Evolutionary conservation across 2,329 filamentous ascomycete species (phyloP), one percentile per base, ranked within the genome.

Genomic region (Corynespora cassiicola): DNA sequence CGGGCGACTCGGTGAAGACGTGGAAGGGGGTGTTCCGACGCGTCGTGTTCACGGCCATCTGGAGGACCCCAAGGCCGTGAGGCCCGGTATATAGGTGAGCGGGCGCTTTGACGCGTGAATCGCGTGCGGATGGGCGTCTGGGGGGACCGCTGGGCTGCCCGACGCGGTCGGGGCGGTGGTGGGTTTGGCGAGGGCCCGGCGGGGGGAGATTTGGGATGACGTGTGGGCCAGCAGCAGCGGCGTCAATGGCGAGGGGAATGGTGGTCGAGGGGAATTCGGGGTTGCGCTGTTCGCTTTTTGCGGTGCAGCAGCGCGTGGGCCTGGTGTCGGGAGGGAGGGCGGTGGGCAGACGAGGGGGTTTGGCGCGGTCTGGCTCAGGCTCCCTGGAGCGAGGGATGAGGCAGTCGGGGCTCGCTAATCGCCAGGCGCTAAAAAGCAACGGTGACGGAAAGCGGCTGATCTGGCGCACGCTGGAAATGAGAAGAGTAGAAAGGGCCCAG

Each of bases 21-120:
- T 28, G 44, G 56, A 27, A 73, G 66, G 42, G 75, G 69, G 66
- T 84, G 80, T 62, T 83, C 56, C 74, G 76, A 75, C 77, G 78
- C 76, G 78, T 79, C 68, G 76, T 72, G 65, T 75, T 71, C 75
- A 78, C 78, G 48, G 58, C 58, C 52, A 54, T 51, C 50, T 54
- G n/a, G n/a, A 42, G 40, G 48, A 50, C 47, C 45, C 36, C 46
- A 47, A 51, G 55, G 62, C 42, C 50, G 40, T 35, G 33, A 41
- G 56, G 52, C 41, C 55, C 59, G 54, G 55, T 59, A 61, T 60
- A 56, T 52, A 48, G 43, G n/a, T 54, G 41, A 44, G 40, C 40
- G 40, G 45, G 48, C 54, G 57, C 58, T 61, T 61, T 68, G 65
- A 68, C 66, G 65, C 66, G 66, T 69, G 42, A 61, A 55, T 66